Evolutionary conservation across 306 rosid species (phyloP).

Genomic region (Fragaria iinumae): DNA sequence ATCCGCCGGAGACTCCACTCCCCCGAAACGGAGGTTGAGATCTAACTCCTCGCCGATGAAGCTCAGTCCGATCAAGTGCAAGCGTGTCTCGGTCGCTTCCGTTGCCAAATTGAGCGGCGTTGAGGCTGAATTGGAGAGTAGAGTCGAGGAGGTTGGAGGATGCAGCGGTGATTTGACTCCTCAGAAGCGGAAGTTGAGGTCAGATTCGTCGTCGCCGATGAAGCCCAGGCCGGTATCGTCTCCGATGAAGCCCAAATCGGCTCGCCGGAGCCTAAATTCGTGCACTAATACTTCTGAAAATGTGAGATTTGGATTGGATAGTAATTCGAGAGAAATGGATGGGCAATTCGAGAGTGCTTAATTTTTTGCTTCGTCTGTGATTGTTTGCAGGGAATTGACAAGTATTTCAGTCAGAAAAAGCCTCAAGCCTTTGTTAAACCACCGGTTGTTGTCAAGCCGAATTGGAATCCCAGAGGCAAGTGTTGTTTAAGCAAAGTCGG

Average conservation of each 20-base stretch:
- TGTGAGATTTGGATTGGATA: slow-evolving; percentile 25
- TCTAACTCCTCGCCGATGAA: slow-evolving; percentile 30
- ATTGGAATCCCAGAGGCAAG: slow-evolving; percentile 72
- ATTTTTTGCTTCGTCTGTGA: neutral
- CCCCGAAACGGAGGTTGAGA: slow-evolving; percentile 44
- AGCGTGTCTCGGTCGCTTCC: neutral
- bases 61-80: slow-evolving; percentile 33
- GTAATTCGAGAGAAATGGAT: neutral
- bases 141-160: neutral
- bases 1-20: slow-evolving; percentile 25
- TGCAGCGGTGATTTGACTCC: slow-evolving; percentile 29
- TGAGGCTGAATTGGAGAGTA: neutral
- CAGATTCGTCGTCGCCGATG: slow-evolving; percentile 27
- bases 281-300: slow-evolving; percentile 18
- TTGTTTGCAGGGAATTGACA: slow-evolving; percentile 39
- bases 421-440: slow-evolving; percentile 20
- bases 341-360: neutral
- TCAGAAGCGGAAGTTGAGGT: slow-evolving; percentile 47
- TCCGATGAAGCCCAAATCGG: slow-evolving; percentile 43
- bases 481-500: neutral
- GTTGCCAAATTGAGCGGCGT: neutral
- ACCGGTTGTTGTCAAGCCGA: slow-evolving; percentile 27
- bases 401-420: slow-evolving; percentile 19
- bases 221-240: slow-evolving; percentile 29
- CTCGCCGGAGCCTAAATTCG: slow-evolving; percentile 37